phyloP scores from a whole-genome alignment of 805 yeast species.

The Komagataella ulmi region DNA sequence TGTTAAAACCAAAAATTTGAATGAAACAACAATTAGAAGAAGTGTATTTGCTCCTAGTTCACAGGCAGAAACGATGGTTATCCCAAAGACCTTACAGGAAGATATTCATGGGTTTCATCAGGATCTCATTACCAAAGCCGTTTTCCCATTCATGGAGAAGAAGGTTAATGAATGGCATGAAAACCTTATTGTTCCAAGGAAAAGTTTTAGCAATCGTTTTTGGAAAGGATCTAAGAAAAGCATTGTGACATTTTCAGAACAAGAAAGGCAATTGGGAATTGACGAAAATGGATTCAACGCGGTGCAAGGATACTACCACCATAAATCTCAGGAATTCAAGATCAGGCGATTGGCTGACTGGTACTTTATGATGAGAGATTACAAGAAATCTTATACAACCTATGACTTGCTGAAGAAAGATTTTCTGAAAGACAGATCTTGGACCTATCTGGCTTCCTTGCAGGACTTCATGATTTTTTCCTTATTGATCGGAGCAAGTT shows the following conservation, averaged over 20 bases:
- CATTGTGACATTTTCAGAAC: neutral
- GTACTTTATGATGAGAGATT: constrained; percentile 85
- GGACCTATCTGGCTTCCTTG: constrained; percentile 70
- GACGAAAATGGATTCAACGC: constrained; percentile 27
- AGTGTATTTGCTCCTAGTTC: neutral
- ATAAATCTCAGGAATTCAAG: constrained; percentile 54
- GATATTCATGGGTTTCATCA: constrained; percentile 23
- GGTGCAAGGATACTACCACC: constrained; percentile 44
- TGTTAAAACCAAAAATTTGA: constrained; percentile 3
- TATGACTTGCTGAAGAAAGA: constrained; percentile 78
- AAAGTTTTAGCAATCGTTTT: constrained; percentile 61
- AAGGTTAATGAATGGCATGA: constrained; percentile 81
- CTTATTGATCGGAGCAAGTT: constrained; percentile 42
- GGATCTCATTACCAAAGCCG: constrained; percentile 32
- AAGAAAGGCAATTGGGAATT: constrained; percentile 1
- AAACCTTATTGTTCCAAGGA: constrained; percentile 60
- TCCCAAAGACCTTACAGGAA: constrained; percentile 9
- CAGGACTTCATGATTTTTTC: constrained; percentile 81
- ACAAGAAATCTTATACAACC: constrained; percentile 67
- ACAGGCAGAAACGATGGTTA: neutral
- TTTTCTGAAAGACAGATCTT: constrained; percentile 62
- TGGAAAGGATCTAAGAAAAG: constrained; percentile 22
- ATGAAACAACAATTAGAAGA: neutral
- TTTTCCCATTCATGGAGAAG: constrained; percentile 77
- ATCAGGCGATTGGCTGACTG: constrained; percentile 83